Evolutionary conservation across 2,329 filamentous ascomycete genomes (phyloP).

Genomic region (Fusarium nelsonii): DNA sequence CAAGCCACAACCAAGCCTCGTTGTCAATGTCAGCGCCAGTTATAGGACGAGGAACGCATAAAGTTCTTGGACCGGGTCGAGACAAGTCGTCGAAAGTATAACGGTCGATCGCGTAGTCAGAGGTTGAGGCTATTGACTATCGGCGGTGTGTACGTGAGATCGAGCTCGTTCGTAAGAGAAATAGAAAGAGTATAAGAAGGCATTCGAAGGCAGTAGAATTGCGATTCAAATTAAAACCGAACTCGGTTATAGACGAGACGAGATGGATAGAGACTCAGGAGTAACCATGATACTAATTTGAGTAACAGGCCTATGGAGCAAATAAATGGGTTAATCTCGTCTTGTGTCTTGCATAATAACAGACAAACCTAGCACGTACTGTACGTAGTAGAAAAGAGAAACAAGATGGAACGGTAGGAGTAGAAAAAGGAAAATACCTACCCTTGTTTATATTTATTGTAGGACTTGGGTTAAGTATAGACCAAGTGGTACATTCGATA

Average conservation of each 20-base stretch:
- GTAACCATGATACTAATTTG: slow-evolving; percentile 35
- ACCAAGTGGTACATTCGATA: not conserved
- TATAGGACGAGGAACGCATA: slow-evolving; percentile 32
- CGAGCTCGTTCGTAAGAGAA: not conserved
- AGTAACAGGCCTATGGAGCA: slow-evolving; percentile 19
- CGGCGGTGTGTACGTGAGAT: not conserved
- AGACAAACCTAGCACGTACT: not conserved
- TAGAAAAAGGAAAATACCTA: not conserved
- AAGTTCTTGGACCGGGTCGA: slow-evolving; percentile 25
- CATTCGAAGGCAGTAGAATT: not conserved
- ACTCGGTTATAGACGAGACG: slow-evolving; percentile 25
- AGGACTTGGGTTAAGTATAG: not conserved
- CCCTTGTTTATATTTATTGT: not conserved
- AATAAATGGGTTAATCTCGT: slow-evolving; percentile 33
- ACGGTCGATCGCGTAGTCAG: slow-evolving; percentile 8
- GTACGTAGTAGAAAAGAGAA: slow-evolving; percentile 7
- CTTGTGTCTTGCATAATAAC: slow-evolving; percentile 23
- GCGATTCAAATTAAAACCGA: slow-evolving; percentile 8
- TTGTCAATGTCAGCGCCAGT: slow-evolving; percentile 35
- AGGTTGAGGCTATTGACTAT: not conserved
- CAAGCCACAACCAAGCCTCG: slow-evolving; percentile 44
- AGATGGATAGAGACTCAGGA: slow-evolving; percentile 28
- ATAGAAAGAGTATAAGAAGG: not conserved
- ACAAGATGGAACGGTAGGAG: slow-evolving; percentile 7
- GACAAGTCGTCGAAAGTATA: slow-evolving; percentile 6